Conservation (phyloP, 176 grass and related monocot species). For the Eragrostis nindensis region DNA sequence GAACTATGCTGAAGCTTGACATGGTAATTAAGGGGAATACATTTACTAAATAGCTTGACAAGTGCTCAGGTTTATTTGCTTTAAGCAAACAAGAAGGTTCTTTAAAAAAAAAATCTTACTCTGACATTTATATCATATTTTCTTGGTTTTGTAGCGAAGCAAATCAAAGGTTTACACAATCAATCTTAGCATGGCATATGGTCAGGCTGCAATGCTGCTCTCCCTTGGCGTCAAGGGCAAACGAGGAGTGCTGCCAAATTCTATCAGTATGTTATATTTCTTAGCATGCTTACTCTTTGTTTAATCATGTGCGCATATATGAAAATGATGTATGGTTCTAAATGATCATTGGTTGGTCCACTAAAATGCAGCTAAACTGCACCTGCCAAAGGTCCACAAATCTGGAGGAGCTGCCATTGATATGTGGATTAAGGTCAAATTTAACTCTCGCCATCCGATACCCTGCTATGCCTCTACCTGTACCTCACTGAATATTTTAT, state of each 20-base stretch:
- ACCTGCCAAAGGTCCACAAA: slow-evolving; percentile 74
- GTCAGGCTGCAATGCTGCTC: slow-evolving; percentile 88
- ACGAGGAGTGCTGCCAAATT: slow-evolving; percentile 75
- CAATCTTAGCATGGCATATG: slow-evolving; percentile 89
- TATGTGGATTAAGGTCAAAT: slow-evolving; percentile 78
- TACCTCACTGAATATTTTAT: slow-evolving; percentile 4
- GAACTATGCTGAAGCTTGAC: slow-evolving; percentile 12
- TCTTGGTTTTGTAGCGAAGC: slow-evolving; percentile 53
- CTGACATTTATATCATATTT: slow-evolving; percentile 11
- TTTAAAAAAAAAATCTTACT: not conserved
- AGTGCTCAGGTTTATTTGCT: slow-evolving; percentile 14
- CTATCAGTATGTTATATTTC: slow-evolving; percentile 61
- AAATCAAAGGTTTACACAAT: slow-evolving; percentile 92
- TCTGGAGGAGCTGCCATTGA: slow-evolving; percentile 80
- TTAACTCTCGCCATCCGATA: not conserved
- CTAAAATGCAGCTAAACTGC: slow-evolving; percentile 65
- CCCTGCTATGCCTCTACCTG: not conserved
- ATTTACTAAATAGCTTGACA: not conserved
- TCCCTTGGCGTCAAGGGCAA: slow-evolving; percentile 79
- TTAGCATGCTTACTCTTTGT: not conserved
- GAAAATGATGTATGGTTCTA: not conserved
- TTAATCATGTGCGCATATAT: not conserved
- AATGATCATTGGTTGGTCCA: not conserved
- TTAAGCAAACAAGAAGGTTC: slow-evolving; percentile 2
- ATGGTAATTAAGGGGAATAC: not conserved